A percentile compares a stretch with the other conserved stretches of the same genome.
Evolutionary conservation across 1,139 yeast genomes (phyloP).

Genomic region (Blastobotrys illinoisensis): DNA sequence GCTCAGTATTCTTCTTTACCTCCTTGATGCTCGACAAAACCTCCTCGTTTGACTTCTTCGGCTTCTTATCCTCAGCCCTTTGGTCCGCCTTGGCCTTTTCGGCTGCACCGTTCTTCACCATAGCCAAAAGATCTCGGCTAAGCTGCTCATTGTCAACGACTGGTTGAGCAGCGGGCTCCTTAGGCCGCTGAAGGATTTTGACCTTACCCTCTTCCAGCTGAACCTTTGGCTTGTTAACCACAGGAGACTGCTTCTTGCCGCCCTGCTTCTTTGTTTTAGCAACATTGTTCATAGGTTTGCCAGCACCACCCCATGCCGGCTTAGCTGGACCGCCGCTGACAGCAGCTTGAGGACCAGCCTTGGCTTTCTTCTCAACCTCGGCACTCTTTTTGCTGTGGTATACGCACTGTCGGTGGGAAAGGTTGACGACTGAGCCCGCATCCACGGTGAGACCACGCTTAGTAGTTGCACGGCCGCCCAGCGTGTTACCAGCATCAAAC

Average conservation of each 20-base stretch:
- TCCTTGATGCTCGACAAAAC: conserved; percentile 37
- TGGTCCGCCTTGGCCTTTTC: conserved; percentile 5
- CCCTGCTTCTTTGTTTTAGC: background rate
- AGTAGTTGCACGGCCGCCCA: conserved; percentile 70
- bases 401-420: conserved; percentile 67
- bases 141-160: conserved; percentile 5
- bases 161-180: conserved; percentile 1
- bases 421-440: conserved; percentile 73
- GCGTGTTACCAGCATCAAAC: conserved; percentile 71
- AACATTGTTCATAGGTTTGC: conserved; percentile 1
- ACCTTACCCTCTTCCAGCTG: conserved; percentile 16
- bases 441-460: conserved; percentile 83
- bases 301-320: background rate
- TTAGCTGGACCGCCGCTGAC: background rate
- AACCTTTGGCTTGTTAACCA: conserved; percentile 22
- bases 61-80: conserved; percentile 17
- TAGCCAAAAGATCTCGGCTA: conserved; percentile 38
- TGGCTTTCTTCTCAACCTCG: background rate
- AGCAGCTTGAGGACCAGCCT: conserved; percentile 1
- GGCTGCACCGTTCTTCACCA: conserved; percentile 33
- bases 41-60: conserved; percentile 25
- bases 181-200: conserved; percentile 8
- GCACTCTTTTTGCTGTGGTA: conserved; percentile 39
- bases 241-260: conserved; percentile 19
- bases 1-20: conserved; percentile 28